Conservation (phyloP, 768 basidiomycete species). For the Leccinum ochraceum region DNA sequence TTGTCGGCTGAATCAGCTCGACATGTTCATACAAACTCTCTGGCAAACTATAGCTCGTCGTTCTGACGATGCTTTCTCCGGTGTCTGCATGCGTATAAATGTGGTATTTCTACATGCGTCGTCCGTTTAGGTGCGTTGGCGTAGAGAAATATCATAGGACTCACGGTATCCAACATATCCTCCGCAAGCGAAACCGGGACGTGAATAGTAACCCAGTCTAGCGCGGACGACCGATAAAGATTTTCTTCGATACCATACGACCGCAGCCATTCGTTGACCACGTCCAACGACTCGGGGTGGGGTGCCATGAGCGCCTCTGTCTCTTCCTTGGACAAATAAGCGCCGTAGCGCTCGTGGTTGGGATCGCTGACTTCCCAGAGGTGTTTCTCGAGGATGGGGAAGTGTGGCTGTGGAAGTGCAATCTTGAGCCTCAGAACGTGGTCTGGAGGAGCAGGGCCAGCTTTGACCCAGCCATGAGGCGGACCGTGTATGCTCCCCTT, state of each 20-base stretch:
- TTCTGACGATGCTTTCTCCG: slow-evolving; percentile 59
- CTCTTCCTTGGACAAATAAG: slow-evolving; percentile 62
- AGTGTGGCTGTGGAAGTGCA: slow-evolving; percentile 55
- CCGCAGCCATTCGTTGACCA: slow-evolving; percentile 63
- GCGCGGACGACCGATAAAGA: slow-evolving; percentile 57
- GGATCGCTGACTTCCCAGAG: slow-evolving; percentile 63
- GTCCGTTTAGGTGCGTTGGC: neutral
- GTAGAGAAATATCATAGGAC: slow-evolving; percentile 10
- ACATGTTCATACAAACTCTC: slow-evolving; percentile 57
- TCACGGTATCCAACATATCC: slow-evolving; percentile 69
- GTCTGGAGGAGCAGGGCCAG: slow-evolving; percentile 44
- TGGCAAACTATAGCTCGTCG: slow-evolving; percentile 68
- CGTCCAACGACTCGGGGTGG: slow-evolving; percentile 47
- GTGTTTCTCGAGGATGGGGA: slow-evolving; percentile 49
- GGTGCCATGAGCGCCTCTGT: slow-evolving; percentile 65
- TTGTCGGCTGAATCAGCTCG: slow-evolving; percentile 73
- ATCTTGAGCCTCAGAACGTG: slow-evolving; percentile 56
- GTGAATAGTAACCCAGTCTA: slow-evolving; percentile 66
- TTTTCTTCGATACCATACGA: slow-evolving; percentile 52
- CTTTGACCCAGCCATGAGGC: slow-evolving; percentile 52
- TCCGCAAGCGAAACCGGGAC: slow-evolving; percentile 63
- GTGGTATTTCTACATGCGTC: slow-evolving; percentile 52
- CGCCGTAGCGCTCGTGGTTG: slow-evolving; percentile 52
- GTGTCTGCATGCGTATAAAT: slow-evolving; percentile 56
- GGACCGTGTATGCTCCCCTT: slow-evolving; percentile 47